A percentile compares a stretch with the other conserved stretches of the same genome.
Evolutionary conservation across 495 filamentous ascomycete species (phyloP).

Genomic region (Penicillium pancosmium): DNA sequence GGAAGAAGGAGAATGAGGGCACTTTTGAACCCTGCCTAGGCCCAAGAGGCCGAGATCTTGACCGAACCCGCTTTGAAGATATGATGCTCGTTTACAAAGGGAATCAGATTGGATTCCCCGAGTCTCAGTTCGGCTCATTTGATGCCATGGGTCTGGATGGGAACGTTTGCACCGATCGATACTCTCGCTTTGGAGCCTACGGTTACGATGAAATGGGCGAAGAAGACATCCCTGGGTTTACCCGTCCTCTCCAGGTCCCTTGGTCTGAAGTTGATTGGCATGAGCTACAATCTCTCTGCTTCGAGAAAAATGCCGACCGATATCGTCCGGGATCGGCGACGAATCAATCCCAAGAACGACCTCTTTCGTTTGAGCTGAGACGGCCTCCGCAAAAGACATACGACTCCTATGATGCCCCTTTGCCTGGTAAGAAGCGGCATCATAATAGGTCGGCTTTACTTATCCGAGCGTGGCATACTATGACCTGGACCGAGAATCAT

Average conservation of each 20-base stretch:
- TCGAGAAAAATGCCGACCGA: constrained; percentile 62
- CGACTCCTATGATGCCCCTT: not conserved
- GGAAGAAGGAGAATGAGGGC: constrained; percentile 47
- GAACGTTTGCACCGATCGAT: constrained; percentile 56
- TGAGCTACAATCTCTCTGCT: constrained; percentile 64
- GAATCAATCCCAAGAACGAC: constrained; percentile 15
- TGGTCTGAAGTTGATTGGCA: constrained; percentile 77
- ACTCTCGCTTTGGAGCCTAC: constrained; percentile 55
- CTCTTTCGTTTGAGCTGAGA: constrained; percentile 24
- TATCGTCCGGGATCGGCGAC: constrained; percentile 31
- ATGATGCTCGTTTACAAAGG: constrained; percentile 48
- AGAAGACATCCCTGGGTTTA: constrained; percentile 22
- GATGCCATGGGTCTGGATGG: constrained; percentile 49
- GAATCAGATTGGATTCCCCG: constrained; percentile 40
- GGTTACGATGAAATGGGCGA: constrained; percentile 44
- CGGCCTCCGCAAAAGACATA: constrained; percentile 11
- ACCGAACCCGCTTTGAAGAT: constrained; percentile 47
- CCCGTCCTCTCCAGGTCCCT: constrained; percentile 39
- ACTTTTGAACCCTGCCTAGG: constrained; percentile 46
- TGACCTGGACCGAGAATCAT: constrained; percentile 71
- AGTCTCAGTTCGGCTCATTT: constrained; percentile 49
- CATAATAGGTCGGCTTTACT: constrained; percentile 65
- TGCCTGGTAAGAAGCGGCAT: constrained; percentile 14
- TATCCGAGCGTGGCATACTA: constrained; percentile 68
- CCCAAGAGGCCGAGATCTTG: constrained; percentile 47